phyloP scores from a whole-genome alignment of 2,329 filamentous ascomycete genomes.

The Mycocentrospora acerina region DNA sequence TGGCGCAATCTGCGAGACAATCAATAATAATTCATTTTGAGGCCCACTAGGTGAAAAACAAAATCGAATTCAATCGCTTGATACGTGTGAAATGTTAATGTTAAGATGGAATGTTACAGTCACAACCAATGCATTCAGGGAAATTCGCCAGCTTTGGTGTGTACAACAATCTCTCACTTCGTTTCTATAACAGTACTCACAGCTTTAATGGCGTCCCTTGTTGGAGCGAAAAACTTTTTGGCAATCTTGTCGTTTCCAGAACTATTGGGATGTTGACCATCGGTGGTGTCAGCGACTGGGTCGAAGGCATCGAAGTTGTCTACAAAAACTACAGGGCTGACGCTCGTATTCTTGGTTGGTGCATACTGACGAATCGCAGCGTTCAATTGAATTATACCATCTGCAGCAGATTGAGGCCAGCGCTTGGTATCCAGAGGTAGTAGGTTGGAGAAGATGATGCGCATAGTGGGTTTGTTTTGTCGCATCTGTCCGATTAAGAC shows the following conservation, averaged over 20 bases:
- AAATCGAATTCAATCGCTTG: no score
- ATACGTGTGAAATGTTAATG: no score
- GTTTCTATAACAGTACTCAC: no score
- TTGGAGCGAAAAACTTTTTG: slow-evolving; percentile 24
- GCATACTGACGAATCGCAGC: slow-evolving; percentile 21
- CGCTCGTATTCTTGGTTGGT: slow-evolving; percentile 18
- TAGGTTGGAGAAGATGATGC: slow-evolving; percentile 41
- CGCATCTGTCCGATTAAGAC: slow-evolving; percentile 48
- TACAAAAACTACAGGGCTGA: slow-evolving; percentile 30
- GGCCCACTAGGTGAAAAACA: no score
- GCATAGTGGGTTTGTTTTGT: slow-evolving; percentile 43
- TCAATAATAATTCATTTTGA: no score
- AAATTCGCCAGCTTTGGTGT: no score
- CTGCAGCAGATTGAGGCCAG: slow-evolving; percentile 18
- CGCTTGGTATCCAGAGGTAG: slow-evolving; percentile 28
- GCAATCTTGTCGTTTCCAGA: slow-evolving; percentile 34
- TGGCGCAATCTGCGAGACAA: no score
- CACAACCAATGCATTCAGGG: no score
- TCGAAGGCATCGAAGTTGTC: slow-evolving; percentile 35
- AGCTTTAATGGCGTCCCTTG: no score
- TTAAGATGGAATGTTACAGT: no score
- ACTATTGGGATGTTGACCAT: slow-evolving; percentile 39
- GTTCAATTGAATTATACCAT: slow-evolving; percentile 24
- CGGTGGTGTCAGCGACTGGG: slow-evolving; percentile 29
- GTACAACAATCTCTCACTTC: no score